Evolutionary conservation across 257 asterid genomes (phyloP), one percentile per base, ranked within the genome.

Genomic region (Jacaranda mimosifolia): DNA sequence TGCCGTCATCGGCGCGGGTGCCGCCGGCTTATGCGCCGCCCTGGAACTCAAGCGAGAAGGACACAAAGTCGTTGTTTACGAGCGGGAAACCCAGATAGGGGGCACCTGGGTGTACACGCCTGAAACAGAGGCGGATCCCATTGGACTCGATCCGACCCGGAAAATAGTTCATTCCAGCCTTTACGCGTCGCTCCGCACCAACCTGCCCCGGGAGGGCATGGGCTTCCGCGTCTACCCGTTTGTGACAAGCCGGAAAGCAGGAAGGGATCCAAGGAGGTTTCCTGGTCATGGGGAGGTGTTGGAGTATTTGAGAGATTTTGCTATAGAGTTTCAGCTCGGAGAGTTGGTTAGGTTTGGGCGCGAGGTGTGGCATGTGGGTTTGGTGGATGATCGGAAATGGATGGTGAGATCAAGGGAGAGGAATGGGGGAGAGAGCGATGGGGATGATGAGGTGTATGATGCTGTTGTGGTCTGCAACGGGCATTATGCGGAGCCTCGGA

Each of bases 1-100:
- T 79, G 99, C 98, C 84, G 98, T 92, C 68, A 90, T 95, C 78
- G 98, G 97, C 9, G 99, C 98, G 66, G 99, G 99, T 0, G 97
- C 98, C 9, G 96, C 97, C 52, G 99, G 97, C n/a, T 90, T 95
- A 0, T 82, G 83, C 74, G 85, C 98, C 12, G 98, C 99, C 43
- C 84, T 91, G 5, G 97, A 95, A 69, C 97, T 95, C 81, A 82
- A 86, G 14, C 87, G 84, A 11, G 97, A 93, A 76, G 99, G 98
- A 35, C 99, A 91, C 87, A 70, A 36, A 63, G 99, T 93, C 52
- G 94, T 89, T 1, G 94, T 95, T 15, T 90, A 90, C 82, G 98
- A 95, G 80, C 86, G 89, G 38, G 88, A 87, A 42, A 74, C 68
- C 80, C 91, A 86, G 32, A 17, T 90, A 2, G 98, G 97, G 13